Base-by-base conservation (phyloP, 257 asterid species). In the Parsonsia alboflavescens region DNA sequence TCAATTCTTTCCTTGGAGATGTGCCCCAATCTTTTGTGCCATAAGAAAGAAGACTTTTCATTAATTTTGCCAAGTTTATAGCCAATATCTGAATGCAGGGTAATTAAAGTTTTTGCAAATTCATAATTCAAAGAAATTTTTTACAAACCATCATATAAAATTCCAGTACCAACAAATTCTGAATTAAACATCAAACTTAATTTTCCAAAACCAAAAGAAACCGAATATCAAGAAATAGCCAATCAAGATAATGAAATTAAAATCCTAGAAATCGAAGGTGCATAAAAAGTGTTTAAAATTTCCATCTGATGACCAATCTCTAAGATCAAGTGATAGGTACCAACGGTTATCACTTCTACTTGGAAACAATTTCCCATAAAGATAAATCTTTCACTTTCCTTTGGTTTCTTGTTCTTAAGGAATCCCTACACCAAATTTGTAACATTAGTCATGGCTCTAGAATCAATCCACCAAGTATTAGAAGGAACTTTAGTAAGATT, bases 231-330 rank as follows among this genome's bases (percentile, higher is more conserved):
- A 48, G 61, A 50, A 4, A 24, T 3, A 19, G 50, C 63, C 3
- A 70, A n/a, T 48, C 28, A 24, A 69, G 63, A 15, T 48, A 70
- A 13, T 0, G 74, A 70, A 70, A 70, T 44, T 3, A 70, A 52
- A 50, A 50, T 70, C 0, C 58, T 11, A 12, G 39, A 26, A 24
- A 62, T n/a, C 13, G 19, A 30, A 12, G 39, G 41, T 62, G 13
- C 68, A 9, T 28, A 11, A 62, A 24, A 62, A 62, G 68, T 62
- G 2, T 62, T 11, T 62, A 24, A 28, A 4, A 62, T 7, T 7
- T 28, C 68, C 68, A 28, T 28, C 13, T 5, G 12, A 28, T 62
- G 45, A 12, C 45, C 17, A 7, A 2, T 62, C 15, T 22, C 17
- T 15, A 26, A 6, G 21, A n/a, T 24, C 11, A 62, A 62, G 17